Evolutionary conservation across 1,284 basidiomycete species (phyloP), one percentile per base, ranked within the genome.

Genomic region (Schizophyllum amplum): DNA sequence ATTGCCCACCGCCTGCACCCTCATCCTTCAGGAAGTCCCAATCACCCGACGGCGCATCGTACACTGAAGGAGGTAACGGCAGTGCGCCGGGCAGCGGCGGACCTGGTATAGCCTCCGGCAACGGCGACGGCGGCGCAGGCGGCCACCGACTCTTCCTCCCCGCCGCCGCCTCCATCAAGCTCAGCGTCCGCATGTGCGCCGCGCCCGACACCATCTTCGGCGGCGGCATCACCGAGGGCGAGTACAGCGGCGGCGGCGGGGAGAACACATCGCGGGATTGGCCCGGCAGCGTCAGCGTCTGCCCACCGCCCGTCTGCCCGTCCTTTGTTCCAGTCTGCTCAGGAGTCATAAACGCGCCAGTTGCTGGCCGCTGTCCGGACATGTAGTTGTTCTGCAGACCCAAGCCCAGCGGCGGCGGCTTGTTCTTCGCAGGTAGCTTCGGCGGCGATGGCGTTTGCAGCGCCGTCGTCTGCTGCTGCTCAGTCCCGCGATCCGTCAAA

Each of bases 101-200:
- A n/a, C n/a, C n/a, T 15, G 33, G 33, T 42, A 42, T 42, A 3
- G 33, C 68, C 46, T 74, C 71, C 11, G 80, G 78, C 4, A 81
- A 69, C 0, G 81, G 80, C 6, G 83, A 81, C 1, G 78, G 74
- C 9, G 83, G 80, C 23, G 81, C 78, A n/a, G 84, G 83, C 86
- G 86, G 87, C 53, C 73, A 68, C 11, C 60, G 26, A 2, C 83
- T 83, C 4, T 67, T 68, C 20, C 72, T 73, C 5, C 81, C 67
- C 7, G 82, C 81, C 6, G 80, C 83, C 17, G 68, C 68, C 60
- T 81, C 75, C 57, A 87, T 66, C 23, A 87, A 68, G 61, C 75
- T 82, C 61, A 77, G 66, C 4, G 83, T 83, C 54, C 81, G 78
- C 58, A 75, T 72, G 63, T 82, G 83, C 5, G 74, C 72, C 49